Base-by-base conservation (phyloP, 2,329 filamentous ascomycete genomes). In the Hymenoscyphus repandus region DNA sequence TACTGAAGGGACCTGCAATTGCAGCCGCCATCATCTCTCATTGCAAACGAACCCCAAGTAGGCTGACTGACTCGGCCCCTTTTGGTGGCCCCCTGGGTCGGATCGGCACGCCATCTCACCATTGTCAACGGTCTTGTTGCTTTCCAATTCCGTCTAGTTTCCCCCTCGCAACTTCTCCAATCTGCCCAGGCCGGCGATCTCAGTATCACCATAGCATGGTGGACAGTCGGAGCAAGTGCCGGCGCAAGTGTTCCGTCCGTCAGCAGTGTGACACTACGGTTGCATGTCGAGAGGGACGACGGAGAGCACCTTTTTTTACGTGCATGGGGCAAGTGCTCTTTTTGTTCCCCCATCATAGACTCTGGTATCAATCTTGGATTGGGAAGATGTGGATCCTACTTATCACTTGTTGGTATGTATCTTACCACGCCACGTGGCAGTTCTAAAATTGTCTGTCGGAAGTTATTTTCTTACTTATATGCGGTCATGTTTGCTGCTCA, bases 341-440 rank as follows among this genome's bases (percentile, higher is more conserved):
- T 20, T 11, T 40, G n/a, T n/a, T n/a, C n/a, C 10, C 3, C 38
- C 38, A 40, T 40, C 38, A 17, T 40, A 5, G 2, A 39, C 9
- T 20, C 17, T 18, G 12, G 13, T 47, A 30, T 36, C 42, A 22
- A 46, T 49, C 41, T 37, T n/a, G 18, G 41, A 15, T 39, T 38
- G 22, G 27, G 22, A 30, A 27, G 13, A 38, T 49, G 46, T 49
- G 50, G 38, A 17, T 42, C 39, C 38, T 37, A 15, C 42, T 46
- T 46, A 46, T 47, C 41, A 32, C 17, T 32, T 34, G 41, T 49
- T 49, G 50, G 50, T 33, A 17, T 43, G 27, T 31, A 42, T 47
- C 41, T 43, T 36, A 33, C 46, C 42, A 45, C 44, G 50, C 50
- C 50, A 53, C 50, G 50, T 53, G 50, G 45, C 50, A 33, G 50